Evolutionary conservation across 495 filamentous ascomycete genomes (phyloP).

Genomic region (Aspergillus asperescens): DNA sequence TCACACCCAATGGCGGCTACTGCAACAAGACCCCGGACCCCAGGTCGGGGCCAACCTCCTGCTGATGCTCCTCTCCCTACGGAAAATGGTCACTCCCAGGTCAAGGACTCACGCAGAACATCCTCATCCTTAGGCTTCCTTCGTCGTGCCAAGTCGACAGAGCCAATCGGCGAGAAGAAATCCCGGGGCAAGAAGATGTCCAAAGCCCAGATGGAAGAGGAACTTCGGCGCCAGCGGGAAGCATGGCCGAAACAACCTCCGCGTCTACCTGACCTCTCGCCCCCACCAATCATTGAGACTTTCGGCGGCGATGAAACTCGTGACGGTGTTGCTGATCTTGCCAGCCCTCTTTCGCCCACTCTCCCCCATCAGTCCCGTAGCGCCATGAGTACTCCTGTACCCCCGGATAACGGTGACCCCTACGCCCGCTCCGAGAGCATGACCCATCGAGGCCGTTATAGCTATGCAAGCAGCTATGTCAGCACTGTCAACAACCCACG

Average conservation of each 20-base stretch:
- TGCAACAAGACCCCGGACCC: conserved; percentile 23
- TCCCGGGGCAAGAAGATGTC: conserved; percentile 60
- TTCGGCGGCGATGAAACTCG: conserved; percentile 69
- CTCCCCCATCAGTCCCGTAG: conserved; percentile 14
- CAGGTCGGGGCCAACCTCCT: conserved; percentile 19
- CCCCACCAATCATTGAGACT: conserved; percentile 58
- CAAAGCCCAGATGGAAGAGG: conserved; percentile 56
- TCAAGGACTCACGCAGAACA: conserved; percentile 30
- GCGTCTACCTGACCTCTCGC: conserved; percentile 69
- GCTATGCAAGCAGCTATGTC: conserved; percentile 87
- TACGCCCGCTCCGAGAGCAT: conserved; percentile 87
- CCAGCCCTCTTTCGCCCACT: conserved; percentile 31
- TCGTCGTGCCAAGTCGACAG: conserved; percentile 75
- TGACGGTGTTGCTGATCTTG: conserved; percentile 60
- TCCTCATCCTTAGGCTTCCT: conserved; percentile 57
- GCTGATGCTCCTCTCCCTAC: conserved; percentile 16
- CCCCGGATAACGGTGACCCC: conserved; percentile 59
- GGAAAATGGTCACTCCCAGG: conserved; percentile 26
- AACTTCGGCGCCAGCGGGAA: conserved; percentile 61
- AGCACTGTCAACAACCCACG: conserved; percentile 94
- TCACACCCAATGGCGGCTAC: conserved; percentile 25
- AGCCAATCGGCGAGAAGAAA: conserved; percentile 40
- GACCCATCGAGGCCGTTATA: conserved; percentile 94
- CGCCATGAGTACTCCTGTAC: conserved; percentile 32
- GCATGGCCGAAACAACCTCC: conserved; percentile 67